These are phyloP conservation scores for Camillea tinctor DNA, from an alignment of 2,329 filamentous ascomycete genomes.

Conservation along the genomic window DNA sequence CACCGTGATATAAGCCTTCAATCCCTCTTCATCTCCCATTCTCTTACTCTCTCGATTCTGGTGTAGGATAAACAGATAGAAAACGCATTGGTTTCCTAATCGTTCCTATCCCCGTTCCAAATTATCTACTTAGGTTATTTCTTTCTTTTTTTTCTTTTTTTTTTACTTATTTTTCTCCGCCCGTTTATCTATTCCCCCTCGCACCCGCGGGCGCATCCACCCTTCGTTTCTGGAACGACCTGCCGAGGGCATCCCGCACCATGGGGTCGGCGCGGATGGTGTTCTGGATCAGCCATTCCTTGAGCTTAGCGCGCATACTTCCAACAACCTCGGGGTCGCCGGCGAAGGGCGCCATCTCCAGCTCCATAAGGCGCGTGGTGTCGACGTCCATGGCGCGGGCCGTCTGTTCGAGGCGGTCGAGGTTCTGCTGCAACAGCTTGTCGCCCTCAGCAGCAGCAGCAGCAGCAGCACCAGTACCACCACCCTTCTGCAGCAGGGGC, in stretches of 20 bases:
- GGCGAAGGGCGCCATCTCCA: constrained; percentile 79
- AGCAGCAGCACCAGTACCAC: constrained; percentile 4
- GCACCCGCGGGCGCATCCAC: constrained; percentile 63
- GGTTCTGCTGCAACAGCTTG: constrained; percentile 55
- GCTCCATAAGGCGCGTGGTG: constrained; percentile 64
- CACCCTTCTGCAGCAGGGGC: constrained; percentile 53
- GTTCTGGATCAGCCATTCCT: constrained; percentile 86
- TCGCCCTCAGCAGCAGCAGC: constrained; percentile 38
- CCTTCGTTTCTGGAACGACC: constrained; percentile 62
- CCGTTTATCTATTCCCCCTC: constrained; percentile 44
- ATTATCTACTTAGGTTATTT: too few relatives aligned
- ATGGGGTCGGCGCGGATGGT: constrained; percentile 77
- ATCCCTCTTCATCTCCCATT: too few relatives aligned
- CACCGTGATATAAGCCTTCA: too few relatives aligned
- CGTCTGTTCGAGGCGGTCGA: constrained; percentile 65
- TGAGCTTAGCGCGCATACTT: constrained; percentile 69
- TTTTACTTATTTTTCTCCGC: background rate
- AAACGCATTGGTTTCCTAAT: background rate
- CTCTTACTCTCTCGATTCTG: too few relatives aligned
- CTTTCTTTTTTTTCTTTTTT: background rate
- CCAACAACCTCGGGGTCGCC: constrained; percentile 65
- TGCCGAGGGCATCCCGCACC: constrained; percentile 75
- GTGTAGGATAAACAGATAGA: constrained; percentile 3
- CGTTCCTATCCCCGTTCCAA: too few relatives aligned
- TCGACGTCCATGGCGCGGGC: constrained; percentile 66